Evolutionary conservation across 2,329 filamentous ascomycete genomes (phyloP).

Genomic region (Trematosphaeria pertusa): DNA sequence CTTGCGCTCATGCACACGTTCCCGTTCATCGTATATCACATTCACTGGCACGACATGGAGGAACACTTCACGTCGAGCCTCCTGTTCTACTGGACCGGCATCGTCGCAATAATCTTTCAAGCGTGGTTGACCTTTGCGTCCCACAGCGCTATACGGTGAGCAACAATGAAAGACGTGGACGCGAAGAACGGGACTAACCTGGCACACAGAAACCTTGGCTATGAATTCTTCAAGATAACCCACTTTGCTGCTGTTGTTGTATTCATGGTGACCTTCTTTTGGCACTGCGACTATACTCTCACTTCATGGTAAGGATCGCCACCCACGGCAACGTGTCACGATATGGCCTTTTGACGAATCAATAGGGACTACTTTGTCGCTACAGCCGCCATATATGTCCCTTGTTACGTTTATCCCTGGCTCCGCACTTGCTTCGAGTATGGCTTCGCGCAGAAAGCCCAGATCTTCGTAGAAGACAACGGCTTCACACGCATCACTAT

Average conservation of each 20-base stretch:
- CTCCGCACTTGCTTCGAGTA: conserved; percentile 59
- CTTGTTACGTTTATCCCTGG: conserved; percentile 55
- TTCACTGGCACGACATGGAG: conserved; percentile 57
- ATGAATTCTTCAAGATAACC: conserved; percentile 68
- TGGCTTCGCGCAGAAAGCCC: conserved; percentile 55
- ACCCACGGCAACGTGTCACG: neutral
- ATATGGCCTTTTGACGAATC: conserved; percentile 1
- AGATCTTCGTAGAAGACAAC: conserved; percentile 38
- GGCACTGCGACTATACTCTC: conserved; percentile 64
- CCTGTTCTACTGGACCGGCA: conserved; percentile 63
- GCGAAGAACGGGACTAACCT: neutral
- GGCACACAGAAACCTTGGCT: conserved; percentile 56
- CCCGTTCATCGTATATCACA: conserved; percentile 64
- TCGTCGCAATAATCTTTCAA: conserved; percentile 61
- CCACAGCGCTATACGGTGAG: conserved; percentile 57
- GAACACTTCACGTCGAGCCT: conserved; percentile 52
- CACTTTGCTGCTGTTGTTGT: conserved; percentile 61
- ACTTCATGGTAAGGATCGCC: conserved; percentile 57
- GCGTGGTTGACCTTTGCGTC: conserved; percentile 64
- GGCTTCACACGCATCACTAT: conserved; percentile 29
- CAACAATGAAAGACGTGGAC: neutral
- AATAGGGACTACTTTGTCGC: conserved; percentile 67
- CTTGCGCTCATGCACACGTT: conserved; percentile 66
- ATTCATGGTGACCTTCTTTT: conserved; percentile 67
- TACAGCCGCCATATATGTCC: conserved; percentile 59